A percentile compares a stretch with the other conserved stretches of the same genome.
These are phyloP conservation scores for Fusarium avenaceum DNA, from an alignment of 2,329 filamentous ascomycete species.

Conservation along the genomic window DNA sequence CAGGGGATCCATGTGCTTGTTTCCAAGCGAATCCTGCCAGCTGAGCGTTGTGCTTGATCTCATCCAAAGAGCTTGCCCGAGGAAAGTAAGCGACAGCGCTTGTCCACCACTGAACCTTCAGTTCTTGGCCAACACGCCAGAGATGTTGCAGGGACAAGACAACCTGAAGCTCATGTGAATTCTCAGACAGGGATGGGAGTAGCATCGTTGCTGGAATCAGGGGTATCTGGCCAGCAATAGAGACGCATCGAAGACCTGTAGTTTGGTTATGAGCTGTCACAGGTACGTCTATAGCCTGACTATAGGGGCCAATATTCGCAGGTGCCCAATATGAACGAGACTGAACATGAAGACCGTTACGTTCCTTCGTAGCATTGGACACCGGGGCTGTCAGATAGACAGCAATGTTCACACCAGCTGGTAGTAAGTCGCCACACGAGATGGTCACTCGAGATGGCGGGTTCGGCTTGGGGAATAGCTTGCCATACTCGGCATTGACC, in stretches of 20 bases:
- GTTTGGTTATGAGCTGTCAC: constrained; percentile 37
- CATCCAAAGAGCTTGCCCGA: constrained; percentile 46
- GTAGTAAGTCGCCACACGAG: constrained; percentile 78
- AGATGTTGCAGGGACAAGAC: constrained; percentile 88
- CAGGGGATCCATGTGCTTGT: constrained; percentile 56
- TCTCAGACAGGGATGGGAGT: constrained; percentile 59
- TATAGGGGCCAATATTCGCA: constrained; percentile 97
- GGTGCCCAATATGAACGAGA: constrained; percentile 97
- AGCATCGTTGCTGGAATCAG: constrained; percentile 85
- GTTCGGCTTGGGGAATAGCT: constrained; percentile 81
- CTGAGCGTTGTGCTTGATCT: constrained; percentile 54
- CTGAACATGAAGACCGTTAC: constrained; percentile 87
- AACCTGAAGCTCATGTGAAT: constrained; percentile 69
- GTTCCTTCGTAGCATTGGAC: constrained; percentile 44
- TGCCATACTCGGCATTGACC: constrained; percentile 82
- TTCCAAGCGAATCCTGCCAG: constrained; percentile 65
- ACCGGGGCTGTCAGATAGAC: constrained; percentile 65
- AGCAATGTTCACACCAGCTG: constrained; percentile 69
- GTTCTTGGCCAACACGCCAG: constrained; percentile 82
- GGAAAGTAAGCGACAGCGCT: constrained; percentile 82
- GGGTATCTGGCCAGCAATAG: constrained; percentile 92
- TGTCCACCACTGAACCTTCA: constrained; percentile 80
- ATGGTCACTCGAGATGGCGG: constrained; percentile 89
- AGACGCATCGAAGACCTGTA: constrained; percentile 61
- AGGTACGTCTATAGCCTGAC: constrained; percentile 79